Conservation (phyloP, 192 early-diverging fungal species). For the Coemansia sp. region DNA sequence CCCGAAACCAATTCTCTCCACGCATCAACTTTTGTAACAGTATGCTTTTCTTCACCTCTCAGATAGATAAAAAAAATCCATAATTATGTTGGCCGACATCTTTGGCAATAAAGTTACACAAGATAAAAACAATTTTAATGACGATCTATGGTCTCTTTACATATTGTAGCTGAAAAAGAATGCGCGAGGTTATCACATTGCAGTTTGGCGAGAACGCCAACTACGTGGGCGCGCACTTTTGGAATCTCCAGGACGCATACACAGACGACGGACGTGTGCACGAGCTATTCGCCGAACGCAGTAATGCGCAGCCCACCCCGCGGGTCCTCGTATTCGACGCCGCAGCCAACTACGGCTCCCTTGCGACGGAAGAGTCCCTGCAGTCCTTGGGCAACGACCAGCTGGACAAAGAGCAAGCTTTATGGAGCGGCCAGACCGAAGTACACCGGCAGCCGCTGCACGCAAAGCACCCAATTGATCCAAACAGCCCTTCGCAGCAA, state of each 20-base stretch:
- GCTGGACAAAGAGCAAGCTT: slow-evolving; percentile 11
- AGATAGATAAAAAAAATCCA: no score
- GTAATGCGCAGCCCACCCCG: slow-evolving; percentile 65
- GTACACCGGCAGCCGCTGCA: slow-evolving; percentile 26
- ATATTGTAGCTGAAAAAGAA: slow-evolving; percentile 19
- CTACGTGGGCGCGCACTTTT: slow-evolving; percentile 89
- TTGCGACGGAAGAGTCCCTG: slow-evolving; percentile 7
- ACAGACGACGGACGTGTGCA: slow-evolving; percentile 56
- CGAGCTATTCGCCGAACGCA: slow-evolving; percentile 49
- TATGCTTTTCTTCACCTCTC: no score
- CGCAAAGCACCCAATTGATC: not conserved
- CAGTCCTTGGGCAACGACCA: slow-evolving; percentile 11
- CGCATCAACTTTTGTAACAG: no score
- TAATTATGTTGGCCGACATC: no score
- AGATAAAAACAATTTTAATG: no score
- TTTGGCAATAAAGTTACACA: no score
- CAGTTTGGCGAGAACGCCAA: slow-evolving; percentile 87
- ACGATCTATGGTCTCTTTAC: no score
- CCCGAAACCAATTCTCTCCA: no score
- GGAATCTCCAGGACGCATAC: slow-evolving; percentile 64
- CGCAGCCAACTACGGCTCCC: slow-evolving; percentile 57
- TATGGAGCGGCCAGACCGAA: slow-evolving; percentile 32
- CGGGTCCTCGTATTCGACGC: slow-evolving; percentile 78
- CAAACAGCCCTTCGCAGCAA: not conserved
- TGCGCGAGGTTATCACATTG: slow-evolving; percentile 89